phyloP scores from a whole-genome alignment of 2,329 filamentous ascomycete genomes.

The Purpureocillium lavendulum region DNA sequence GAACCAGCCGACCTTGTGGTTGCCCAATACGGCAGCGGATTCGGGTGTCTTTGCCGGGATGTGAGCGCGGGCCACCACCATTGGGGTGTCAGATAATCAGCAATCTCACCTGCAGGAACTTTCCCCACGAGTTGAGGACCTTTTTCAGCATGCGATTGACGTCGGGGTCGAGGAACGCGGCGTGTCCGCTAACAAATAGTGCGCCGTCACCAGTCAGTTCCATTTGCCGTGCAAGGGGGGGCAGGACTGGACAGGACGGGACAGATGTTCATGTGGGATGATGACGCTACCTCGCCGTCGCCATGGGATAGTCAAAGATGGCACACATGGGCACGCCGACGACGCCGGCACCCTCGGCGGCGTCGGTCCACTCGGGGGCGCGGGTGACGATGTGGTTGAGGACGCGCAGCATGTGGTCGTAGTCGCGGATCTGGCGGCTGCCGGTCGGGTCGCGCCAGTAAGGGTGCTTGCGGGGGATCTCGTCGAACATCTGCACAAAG shows the following conservation, averaged over 20 bases:
- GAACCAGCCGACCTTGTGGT: conserved; percentile 44
- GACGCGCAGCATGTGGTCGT: conserved; percentile 56
- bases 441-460: conserved; percentile 57
- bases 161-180: conserved; percentile 46
- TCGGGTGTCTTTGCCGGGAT: conserved; percentile 30
- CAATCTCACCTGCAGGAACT: conserved; percentile 34
- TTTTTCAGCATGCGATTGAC: conserved; percentile 46
- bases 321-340: conserved; percentile 46
- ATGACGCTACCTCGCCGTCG: conserved; percentile 36
- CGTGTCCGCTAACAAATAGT: conserved; percentile 35
- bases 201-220: too few species aligned
- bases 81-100: not conserved
- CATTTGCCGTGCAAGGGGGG: too few species aligned
- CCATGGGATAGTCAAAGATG: conserved; percentile 49
- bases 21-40: conserved; percentile 42
- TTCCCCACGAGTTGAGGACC: conserved; percentile 49
- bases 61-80: not conserved
- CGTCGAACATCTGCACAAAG: conserved; percentile 59
- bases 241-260: too few species aligned
- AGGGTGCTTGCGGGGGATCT: conserved; percentile 51
- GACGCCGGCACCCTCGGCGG: conserved; percentile 40
- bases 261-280: too few species aligned
- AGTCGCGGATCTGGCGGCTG: conserved; percentile 54
- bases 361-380: conserved; percentile 45
- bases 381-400: conserved; percentile 51